Percentiles rank a stretch among this genome's conserved stretches.
phyloP scores from a whole-genome alignment of 345 rosid species.

The Lepidium sativum region DNA sequence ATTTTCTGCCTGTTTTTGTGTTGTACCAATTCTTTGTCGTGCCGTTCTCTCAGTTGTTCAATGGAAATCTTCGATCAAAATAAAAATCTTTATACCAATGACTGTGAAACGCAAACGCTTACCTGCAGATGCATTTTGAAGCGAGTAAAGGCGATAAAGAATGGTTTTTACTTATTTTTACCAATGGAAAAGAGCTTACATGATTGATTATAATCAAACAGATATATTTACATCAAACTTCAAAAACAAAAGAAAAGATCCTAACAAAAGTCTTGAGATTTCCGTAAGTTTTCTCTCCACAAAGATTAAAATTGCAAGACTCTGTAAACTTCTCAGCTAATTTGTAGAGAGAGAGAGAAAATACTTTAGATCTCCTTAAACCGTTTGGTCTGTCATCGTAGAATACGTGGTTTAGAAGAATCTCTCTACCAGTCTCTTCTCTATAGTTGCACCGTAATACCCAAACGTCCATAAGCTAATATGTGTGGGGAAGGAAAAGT shows the following conservation, averaged over 20 bases:
- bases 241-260: background rate
- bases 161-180: background rate
- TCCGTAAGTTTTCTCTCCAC: slow-evolving; percentile 14
- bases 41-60: too few relatives aligned
- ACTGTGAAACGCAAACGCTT: background rate
- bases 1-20: too few relatives aligned
- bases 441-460: background rate
- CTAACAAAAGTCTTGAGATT: slow-evolving; percentile 9
- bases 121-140: background rate
- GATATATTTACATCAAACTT: slow-evolving; percentile 22
- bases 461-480: background rate
- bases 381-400: background rate
- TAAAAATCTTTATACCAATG: too few relatives aligned
- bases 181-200: background rate
- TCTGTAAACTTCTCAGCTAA: slow-evolving; percentile 16
- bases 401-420: background rate
- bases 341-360: background rate
- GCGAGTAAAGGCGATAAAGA: background rate
- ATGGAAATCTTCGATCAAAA: too few relatives aligned
- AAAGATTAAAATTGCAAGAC: slow-evolving; percentile 15
- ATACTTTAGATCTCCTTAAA: slow-evolving; percentile 4
- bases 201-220: background rate
- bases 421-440: background rate
- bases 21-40: too few relatives aligned
- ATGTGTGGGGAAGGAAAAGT: background rate